phyloP scores from a whole-genome alignment of 768 basidiomycete species.

The Boletus barrowsii region DNA sequence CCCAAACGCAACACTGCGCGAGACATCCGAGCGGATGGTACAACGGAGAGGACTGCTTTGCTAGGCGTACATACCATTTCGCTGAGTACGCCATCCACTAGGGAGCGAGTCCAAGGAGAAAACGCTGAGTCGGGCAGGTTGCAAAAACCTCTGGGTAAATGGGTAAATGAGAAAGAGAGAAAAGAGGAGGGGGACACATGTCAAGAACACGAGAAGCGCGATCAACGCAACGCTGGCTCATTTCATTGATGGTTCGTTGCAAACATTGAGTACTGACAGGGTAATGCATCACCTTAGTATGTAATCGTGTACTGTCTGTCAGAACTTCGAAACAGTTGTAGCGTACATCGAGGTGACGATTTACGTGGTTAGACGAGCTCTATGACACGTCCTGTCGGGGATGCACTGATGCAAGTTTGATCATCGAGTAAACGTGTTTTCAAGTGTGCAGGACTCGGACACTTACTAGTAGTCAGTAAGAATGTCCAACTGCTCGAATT shows the following conservation, averaged over 20 bases:
- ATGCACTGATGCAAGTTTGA: too few species aligned
- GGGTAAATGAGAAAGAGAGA: constrained; percentile 15
- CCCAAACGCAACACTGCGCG: constrained; percentile 24
- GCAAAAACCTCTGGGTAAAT: constrained; percentile 6
- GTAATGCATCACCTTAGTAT: too few species aligned
- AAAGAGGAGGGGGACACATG: constrained; percentile 13
- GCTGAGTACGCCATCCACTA: constrained; percentile 22
- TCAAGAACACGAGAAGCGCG: constrained; percentile 12
- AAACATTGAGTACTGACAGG: too few species aligned
- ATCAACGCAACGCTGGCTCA: constrained; percentile 4
- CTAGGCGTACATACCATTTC: constrained; percentile 21
- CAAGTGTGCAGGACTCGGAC: too few species aligned
- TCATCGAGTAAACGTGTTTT: too few species aligned
- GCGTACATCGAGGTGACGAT: too few species aligned
- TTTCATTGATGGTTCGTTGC: not conserved
- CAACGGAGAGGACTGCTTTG: constrained; percentile 18
- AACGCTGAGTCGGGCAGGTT: constrained; percentile 11
- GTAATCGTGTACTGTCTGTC: too few species aligned
- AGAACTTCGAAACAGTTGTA: too few species aligned
- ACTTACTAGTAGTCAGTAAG: too few species aligned
- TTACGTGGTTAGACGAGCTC: too few species aligned
- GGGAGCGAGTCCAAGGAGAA: constrained; percentile 22
- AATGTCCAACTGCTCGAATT: too few species aligned
- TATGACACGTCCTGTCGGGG: too few species aligned
- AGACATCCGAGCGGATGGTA: constrained; percentile 26